A percentile compares a stretch with the other conserved stretches of the same genome.
phyloP scores from a whole-genome alignment of 441 rosid species.

The Pelargonium cotyledonis region DNA sequence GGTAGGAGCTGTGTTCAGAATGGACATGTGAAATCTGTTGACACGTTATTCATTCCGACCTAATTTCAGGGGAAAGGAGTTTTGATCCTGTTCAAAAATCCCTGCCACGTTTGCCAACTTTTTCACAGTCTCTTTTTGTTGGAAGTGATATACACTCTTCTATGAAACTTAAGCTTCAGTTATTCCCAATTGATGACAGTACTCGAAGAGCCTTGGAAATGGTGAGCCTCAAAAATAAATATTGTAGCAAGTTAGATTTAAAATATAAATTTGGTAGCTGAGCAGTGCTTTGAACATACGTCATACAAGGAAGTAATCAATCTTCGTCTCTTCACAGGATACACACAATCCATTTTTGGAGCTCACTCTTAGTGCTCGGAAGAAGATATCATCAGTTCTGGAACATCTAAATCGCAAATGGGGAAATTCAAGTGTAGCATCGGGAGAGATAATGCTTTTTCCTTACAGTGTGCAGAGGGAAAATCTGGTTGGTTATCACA shows the following conservation, averaged over 20 bases:
- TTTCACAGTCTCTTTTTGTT: slow-evolving; percentile 39
- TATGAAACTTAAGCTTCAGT: slow-evolving; percentile 83
- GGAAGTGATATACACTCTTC: slow-evolving; percentile 43
- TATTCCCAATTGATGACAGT: slow-evolving; percentile 85
- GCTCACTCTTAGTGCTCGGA: slow-evolving; percentile 86
- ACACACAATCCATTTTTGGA: slow-evolving; percentile 90
- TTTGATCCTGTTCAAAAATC: slow-evolving; percentile 39
- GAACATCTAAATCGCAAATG: slow-evolving; percentile 95
- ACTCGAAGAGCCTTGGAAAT: slow-evolving; percentile 80
- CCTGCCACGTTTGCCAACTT: slow-evolving; percentile 34
- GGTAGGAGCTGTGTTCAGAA: slow-evolving; percentile 19
- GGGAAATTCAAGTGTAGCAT: slow-evolving; percentile 77
- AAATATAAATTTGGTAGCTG: slow-evolving; percentile 14
- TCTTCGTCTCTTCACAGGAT: slow-evolving; percentile 51
- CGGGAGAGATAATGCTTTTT: slow-evolving; percentile 74
- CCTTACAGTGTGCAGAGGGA: slow-evolving; percentile 67
- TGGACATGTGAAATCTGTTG: slow-evolving; percentile 15
- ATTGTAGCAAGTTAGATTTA: slow-evolving; percentile 15
- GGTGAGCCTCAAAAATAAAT: slow-evolving; percentile 45
- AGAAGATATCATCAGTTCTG: slow-evolving; percentile 88
- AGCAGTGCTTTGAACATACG: neutral
- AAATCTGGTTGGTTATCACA: slow-evolving; percentile 43
- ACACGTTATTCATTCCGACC: slow-evolving; percentile 17
- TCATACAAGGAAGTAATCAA: slow-evolving; percentile 15
- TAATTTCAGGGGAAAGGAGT: slow-evolving; percentile 35